Evolutionary conservation across 441 rosid species (phyloP).

Genomic region (Pelargonium myrrhifolium): DNA sequence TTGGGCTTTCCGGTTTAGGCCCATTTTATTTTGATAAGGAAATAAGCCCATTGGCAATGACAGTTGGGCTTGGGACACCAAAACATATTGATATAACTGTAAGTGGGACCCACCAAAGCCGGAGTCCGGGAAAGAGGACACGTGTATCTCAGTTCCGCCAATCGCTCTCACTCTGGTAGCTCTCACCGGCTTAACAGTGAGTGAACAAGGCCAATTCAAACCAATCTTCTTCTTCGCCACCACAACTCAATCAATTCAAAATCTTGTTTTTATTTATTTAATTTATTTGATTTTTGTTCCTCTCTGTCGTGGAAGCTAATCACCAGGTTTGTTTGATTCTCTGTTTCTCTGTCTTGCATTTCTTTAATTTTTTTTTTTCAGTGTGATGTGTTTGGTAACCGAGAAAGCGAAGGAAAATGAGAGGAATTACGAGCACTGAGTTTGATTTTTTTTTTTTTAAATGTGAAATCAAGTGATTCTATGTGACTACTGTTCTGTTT

Average conservation of each 20-base stretch:
- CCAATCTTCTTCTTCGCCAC: not conserved
- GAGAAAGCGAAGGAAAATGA: slow-evolving; percentile 3
- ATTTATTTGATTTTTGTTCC: not conserved
- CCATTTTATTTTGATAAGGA: too few species aligned
- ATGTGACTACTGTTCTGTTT: too few species aligned
- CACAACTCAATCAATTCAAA: not conserved
- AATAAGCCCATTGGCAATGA: too few species aligned
- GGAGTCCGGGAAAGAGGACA: slow-evolving; percentile 1
- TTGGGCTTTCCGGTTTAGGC: too few species aligned
- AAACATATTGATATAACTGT: too few species aligned
- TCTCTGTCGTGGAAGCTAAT: not conserved
- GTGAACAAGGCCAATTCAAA: slow-evolving; percentile 3
- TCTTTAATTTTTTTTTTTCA: not conserved
- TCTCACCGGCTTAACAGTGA: not conserved
- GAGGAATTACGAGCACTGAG: not conserved
- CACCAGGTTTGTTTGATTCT: slow-evolving; percentile 20
- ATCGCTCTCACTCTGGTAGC: not conserved
- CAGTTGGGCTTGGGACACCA: too few species aligned
- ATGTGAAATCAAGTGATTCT: too few species aligned
- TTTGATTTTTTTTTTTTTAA: not conserved
- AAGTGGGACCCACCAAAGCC: not conserved
- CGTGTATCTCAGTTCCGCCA: slow-evolving; percentile 1
- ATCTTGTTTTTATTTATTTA: not conserved
- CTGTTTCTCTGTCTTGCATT: not conserved
- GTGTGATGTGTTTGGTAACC: slow-evolving; percentile 4